These are phyloP conservation scores for Gaeumannomyces tritici DNA, from an alignment of 2,329 filamentous ascomycete species.

Conservation along the genomic window DNA sequence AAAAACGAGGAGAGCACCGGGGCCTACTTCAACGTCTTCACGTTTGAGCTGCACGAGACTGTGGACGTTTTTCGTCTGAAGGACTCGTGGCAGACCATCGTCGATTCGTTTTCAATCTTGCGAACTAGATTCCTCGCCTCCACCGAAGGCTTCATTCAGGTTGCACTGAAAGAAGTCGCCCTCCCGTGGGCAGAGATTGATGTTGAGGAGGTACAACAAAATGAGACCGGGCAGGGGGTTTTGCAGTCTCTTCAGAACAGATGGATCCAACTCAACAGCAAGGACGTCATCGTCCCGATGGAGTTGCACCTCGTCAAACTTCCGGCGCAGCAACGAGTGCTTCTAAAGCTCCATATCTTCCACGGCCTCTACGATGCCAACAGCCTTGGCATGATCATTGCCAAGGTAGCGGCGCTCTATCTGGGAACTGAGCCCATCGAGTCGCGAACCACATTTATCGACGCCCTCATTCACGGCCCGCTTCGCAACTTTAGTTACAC, in stretches of 20 bases:
- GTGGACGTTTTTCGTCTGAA: slow-evolving; percentile 35
- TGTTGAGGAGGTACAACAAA: slow-evolving; percentile 13
- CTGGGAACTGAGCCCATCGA: slow-evolving; percentile 9
- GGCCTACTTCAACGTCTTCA: slow-evolving; percentile 72
- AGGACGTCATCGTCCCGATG: slow-evolving; percentile 39
- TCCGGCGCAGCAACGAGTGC: slow-evolving; percentile 8
- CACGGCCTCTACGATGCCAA: slow-evolving; percentile 82
- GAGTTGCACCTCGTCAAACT: slow-evolving; percentile 33
- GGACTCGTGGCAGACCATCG: slow-evolving; percentile 46
- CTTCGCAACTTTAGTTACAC: slow-evolving; percentile 34
- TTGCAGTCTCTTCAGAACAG: slow-evolving; percentile 1
- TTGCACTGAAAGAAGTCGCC: slow-evolving; percentile 38
- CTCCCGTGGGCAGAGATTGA: slow-evolving; percentile 34
- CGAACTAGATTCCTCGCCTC: slow-evolving; percentile 66
- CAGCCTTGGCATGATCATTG: slow-evolving; percentile 61
- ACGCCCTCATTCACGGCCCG: slow-evolving; percentile 61
- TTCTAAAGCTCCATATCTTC: slow-evolving; percentile 62
- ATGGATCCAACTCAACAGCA: slow-evolving; percentile 48
- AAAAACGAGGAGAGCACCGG: slow-evolving; percentile 40
- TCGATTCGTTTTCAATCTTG: slow-evolving; percentile 51
- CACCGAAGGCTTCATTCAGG: slow-evolving; percentile 67
- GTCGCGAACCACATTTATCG: slow-evolving; percentile 46
- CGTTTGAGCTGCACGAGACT: slow-evolving; percentile 41
- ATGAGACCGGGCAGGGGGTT: slow-evolving; percentile 15
- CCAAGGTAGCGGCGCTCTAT: slow-evolving; percentile 46